Base-by-base conservation (phyloP, 2,329 filamentous ascomycete genomes). In the Sporothrix pseudoabietina region DNA sequence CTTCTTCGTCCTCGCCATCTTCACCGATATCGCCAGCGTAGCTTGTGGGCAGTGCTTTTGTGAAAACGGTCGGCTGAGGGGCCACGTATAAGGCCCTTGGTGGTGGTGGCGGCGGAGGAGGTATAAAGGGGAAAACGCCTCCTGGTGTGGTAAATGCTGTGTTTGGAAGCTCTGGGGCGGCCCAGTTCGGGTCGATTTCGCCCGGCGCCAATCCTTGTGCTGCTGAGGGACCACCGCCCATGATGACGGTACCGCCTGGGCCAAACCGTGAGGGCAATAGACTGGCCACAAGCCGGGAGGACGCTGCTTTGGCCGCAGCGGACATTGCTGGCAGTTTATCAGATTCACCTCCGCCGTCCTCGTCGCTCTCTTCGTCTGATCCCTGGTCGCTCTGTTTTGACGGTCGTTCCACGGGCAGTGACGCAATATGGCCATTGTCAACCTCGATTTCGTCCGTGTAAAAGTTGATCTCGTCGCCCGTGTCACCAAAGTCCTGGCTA, bases 401-500 rank as follows among this genome's bases (percentile, higher is more conserved):
- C 75, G 75, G 68, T 39, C 70, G 75, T 22, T 80, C 77, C 72
- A 39, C 85, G 84, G 55, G 81, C 19, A 76, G 74, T 79, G 76
- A 87, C 69, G 87, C 80, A 71, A 98, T 80, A 82, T 98, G 96
- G 0, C 96, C 95, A 84, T 97, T 96, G 81, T 98, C 88, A 72
- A 98, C 90, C n/a, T 97, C 86, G 65, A 98, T 90, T 74, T 92
- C 85, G 71, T 93, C 94, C 0, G 92, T 95, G 69, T 86, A 85
- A 73, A 97, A 85, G 80, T 98, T 93, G 78, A 98, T 94, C 82
- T 97, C 94, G 81, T 98, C 95, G 71, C 91, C 94, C 69, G 95
- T 86, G 4, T 90, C 92, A 1, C 90, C 89, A 78, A 97, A 97
- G 80, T 98, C 92, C 76, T 87, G 90, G 71, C 87, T 90, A 80